A percentile compares a stretch with the other conserved stretches of the same genome.
Evolutionary conservation across 148 eudicot genomes (phyloP).

Genomic region (Camellia granthamiana): DNA sequence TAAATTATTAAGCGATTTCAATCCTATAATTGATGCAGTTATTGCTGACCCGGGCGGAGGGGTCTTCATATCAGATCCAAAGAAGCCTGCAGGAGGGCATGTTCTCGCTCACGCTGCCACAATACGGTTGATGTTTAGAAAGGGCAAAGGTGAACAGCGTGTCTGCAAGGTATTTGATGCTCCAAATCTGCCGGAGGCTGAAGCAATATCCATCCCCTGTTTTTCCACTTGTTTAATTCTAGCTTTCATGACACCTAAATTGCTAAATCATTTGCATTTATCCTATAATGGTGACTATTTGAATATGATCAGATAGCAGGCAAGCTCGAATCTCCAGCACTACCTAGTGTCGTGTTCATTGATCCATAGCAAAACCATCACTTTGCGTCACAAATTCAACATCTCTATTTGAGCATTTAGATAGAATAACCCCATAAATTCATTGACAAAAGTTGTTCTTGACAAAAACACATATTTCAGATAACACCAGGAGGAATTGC

Average conservation of each 20-base stretch:
- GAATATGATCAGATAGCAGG: too few species aligned
- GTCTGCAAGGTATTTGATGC: constrained; percentile 97
- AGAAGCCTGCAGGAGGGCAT: constrained; percentile 99
- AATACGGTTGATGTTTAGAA: constrained; percentile 90
- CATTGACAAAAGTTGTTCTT: constrained; percentile 31
- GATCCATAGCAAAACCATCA: not conserved
- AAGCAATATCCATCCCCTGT: constrained; percentile 81
- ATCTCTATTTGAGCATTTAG: not conserved
- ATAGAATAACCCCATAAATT: not conserved
- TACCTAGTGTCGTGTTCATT: not conserved
- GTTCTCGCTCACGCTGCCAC: constrained; percentile 98
- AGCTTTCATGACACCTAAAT: not conserved
- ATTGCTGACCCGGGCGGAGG: constrained; percentile 97
- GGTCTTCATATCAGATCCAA: constrained; percentile 87
- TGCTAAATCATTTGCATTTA: not conserved
- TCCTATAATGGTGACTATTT: not conserved
- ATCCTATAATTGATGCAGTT: constrained; percentile 46
- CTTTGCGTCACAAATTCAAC: not conserved
- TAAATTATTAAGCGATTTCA: not conserved
- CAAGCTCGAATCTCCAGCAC: not conserved
- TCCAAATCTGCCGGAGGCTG: constrained; percentile 93
- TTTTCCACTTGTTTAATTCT: not conserved
- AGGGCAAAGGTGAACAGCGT: constrained; percentile 96
- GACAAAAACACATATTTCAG: constrained; percentile 76
- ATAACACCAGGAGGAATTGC: constrained; percentile 96